Conservation (phyloP, 2,329 filamentous ascomycete genomes). For the Domatiomyces catenatus region DNA sequence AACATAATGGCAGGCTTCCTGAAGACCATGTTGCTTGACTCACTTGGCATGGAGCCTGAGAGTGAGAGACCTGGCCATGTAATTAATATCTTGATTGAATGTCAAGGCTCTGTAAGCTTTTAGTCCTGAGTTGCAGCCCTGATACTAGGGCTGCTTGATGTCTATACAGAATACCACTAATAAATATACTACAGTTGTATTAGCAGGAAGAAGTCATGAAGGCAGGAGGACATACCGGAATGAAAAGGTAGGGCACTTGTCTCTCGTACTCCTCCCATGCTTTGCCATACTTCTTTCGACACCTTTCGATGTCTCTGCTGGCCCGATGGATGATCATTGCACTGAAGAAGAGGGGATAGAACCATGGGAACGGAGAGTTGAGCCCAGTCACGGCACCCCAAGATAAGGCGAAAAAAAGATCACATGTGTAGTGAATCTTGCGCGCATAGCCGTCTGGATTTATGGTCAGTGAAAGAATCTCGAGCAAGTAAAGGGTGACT, state of each 20-base stretch:
- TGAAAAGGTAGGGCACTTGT: constrained; percentile 69
- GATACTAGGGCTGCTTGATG: not conserved
- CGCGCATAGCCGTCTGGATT: constrained; percentile 50
- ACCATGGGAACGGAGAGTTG: constrained; percentile 71
- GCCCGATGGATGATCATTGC: constrained; percentile 69
- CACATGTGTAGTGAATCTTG: constrained; percentile 70
- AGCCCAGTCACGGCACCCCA: constrained; percentile 78
- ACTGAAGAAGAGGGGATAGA: constrained; percentile 69
- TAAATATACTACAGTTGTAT: not conserved
- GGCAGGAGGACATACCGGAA: constrained; percentile 41
- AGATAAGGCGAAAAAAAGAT: constrained; percentile 58
- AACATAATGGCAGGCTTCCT: not conserved
- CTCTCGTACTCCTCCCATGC: constrained; percentile 69
- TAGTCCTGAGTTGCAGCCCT: not conserved
- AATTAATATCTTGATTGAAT: not conserved
- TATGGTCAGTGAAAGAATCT: constrained; percentile 12
- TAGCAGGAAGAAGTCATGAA: not conserved
- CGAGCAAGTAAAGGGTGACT: constrained; percentile 19
- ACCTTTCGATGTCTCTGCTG: constrained; percentile 58
- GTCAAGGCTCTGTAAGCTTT: not conserved
- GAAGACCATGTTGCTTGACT: not conserved
- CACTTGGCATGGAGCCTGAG: not conserved
- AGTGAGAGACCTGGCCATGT: not conserved
- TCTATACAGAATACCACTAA: not conserved
- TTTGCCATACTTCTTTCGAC: constrained; percentile 63